A percentile compares a stretch with the other conserved stretches of the same genome.
Conservation (phyloP, 805 yeast genomes). For the Suhomyces sp. region DNA sequence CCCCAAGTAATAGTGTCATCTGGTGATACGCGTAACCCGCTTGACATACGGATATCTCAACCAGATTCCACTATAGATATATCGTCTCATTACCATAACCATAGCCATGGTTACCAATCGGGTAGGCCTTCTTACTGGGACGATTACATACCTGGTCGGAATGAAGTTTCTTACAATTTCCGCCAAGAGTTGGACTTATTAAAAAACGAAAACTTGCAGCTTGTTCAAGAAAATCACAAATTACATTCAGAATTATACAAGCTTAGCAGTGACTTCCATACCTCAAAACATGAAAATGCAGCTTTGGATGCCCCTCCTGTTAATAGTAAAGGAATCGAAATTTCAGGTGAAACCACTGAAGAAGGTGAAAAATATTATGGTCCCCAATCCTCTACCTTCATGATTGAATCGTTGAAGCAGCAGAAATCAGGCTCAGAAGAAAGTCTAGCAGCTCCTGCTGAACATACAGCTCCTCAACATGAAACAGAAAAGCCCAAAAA, state of each 20-base stretch:
- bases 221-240: slow-evolving; percentile 19
- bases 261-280: background rate
- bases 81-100: background rate
- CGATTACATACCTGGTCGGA: background rate
- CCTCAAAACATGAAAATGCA: too few species aligned
- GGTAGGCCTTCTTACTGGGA: background rate
- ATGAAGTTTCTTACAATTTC: background rate
- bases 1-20: background rate
- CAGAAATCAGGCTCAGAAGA: slow-evolving; percentile 24
- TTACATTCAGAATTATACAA: slow-evolving; percentile 14
- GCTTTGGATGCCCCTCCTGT: too few species aligned
- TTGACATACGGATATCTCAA: too few species aligned
- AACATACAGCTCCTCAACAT: background rate
- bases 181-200: slow-evolving; percentile 18
- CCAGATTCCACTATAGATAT: too few species aligned
- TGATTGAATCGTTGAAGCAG: slow-evolving; percentile 39
- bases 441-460: background rate
- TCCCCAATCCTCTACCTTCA: slow-evolving; percentile 48
- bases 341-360: slow-evolving; percentile 40
- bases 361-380: slow-evolving; percentile 48
- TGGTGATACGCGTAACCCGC: background rate
- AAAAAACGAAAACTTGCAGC: slow-evolving; percentile 19
- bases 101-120: background rate
- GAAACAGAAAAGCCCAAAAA: slow-evolving; percentile 1
- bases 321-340: slow-evolving; percentile 10